Percentiles rank a stretch among this genome's conserved stretches.
Evolutionary conservation across 2,329 filamentous ascomycete genomes (phyloP).

Genomic region (Fusarium piperis): DNA sequence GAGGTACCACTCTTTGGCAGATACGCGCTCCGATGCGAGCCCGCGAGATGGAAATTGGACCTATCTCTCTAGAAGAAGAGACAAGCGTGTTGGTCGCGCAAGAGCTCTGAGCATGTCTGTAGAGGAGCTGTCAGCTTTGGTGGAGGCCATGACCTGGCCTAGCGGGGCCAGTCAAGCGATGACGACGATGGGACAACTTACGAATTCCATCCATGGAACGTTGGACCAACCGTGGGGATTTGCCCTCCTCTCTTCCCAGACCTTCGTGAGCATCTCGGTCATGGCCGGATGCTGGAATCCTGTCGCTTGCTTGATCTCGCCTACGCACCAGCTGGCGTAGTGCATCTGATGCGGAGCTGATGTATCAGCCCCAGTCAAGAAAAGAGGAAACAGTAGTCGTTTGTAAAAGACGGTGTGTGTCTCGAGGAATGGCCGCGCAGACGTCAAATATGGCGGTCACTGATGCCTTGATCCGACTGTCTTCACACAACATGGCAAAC

Average conservation of each 20-base stretch:
- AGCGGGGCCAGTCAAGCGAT: background rate
- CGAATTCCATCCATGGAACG: constrained; percentile 45
- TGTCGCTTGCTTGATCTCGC: constrained; percentile 37
- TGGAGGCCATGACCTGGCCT: background rate
- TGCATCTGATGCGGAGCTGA: constrained; percentile 38
- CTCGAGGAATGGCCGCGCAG: constrained; percentile 33
- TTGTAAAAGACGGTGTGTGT: constrained; percentile 42
- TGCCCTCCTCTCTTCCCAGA: constrained; percentile 36
- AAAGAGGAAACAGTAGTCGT: constrained; percentile 42
- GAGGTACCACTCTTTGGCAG: background rate
- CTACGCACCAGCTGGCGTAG: constrained; percentile 37
- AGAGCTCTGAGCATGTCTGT: constrained; percentile 30
- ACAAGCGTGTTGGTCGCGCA: constrained; percentile 29
- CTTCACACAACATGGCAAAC: constrained; percentile 38
- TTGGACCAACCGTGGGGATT: constrained; percentile 30
- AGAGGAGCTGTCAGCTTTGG: background rate
- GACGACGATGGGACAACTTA: constrained; percentile 19
- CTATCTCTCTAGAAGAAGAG: constrained; percentile 27
- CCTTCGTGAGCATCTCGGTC: constrained; percentile 37
- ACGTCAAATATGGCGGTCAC: constrained; percentile 40
- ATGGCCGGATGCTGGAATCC: constrained; percentile 40
- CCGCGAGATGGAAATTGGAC: background rate
- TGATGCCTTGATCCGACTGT: constrained; percentile 32
- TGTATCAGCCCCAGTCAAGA: constrained; percentile 41
- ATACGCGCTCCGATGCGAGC: background rate